A percentile compares a stretch with the other conserved stretches of the same genome.
Conservation (phyloP, 768 basidiomycete species). For the Collybia nuda region DNA sequence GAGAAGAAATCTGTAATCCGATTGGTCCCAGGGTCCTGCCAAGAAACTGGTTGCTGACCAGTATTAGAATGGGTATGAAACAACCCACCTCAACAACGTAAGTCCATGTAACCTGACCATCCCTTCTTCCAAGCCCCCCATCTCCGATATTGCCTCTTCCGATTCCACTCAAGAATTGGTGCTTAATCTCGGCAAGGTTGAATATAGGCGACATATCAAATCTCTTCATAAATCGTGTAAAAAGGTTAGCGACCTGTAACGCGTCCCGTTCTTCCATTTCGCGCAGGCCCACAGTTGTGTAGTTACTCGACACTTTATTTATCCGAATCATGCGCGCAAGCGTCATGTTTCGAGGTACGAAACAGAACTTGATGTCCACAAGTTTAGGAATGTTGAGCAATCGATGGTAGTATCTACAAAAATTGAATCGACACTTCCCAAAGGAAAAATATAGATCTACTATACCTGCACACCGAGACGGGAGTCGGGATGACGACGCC, state of each 20-base stretch:
- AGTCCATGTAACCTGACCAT: constrained; percentile 90
- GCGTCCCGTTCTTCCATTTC: constrained; percentile 88
- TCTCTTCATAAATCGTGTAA: constrained; percentile 75
- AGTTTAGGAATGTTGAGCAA: constrained; percentile 90
- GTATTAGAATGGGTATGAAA: background rate
- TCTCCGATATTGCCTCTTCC: constrained; percentile 57
- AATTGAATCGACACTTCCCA: constrained; percentile 5
- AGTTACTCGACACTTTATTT: constrained; percentile 61
- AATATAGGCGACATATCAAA: constrained; percentile 83
- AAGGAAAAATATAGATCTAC: background rate
- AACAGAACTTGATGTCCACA: constrained; percentile 87
- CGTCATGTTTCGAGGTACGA: constrained; percentile 83
- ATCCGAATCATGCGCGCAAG: constrained; percentile 85
- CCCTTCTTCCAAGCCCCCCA: constrained; percentile 51
- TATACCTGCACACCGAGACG: constrained; percentile 75
- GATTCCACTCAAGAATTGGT: constrained; percentile 86
- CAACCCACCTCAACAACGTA: constrained; percentile 88
- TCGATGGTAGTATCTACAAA: constrained; percentile 83
- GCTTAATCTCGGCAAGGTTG: constrained; percentile 73
- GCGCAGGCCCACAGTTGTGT: constrained; percentile 64
- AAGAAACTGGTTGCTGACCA: background rate
- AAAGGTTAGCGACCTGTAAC: constrained; percentile 65
- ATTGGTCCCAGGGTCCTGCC: constrained; percentile 76
- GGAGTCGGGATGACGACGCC: constrained; percentile 95
- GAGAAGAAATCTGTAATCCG: constrained; percentile 95